Evolutionary conservation across 2,329 filamentous ascomycete species (phyloP), one percentile per base, ranked within the genome.

Genomic region (Neonectria magnoliae): DNA sequence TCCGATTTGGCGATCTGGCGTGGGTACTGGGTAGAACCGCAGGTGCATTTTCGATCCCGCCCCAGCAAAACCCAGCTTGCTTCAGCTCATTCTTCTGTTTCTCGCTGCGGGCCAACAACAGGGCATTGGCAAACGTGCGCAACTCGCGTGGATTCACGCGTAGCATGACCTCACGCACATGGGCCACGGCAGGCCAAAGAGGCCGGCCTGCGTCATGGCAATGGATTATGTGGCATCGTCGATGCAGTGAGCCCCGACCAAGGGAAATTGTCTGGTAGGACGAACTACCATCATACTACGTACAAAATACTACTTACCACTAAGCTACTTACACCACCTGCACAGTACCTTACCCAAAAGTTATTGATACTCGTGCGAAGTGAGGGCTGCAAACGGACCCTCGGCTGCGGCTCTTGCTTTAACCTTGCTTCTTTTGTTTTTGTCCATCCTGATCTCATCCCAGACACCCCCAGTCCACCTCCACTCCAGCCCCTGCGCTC

Each of bases 351-450:
- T 33, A 33, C 2, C 25, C 25, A 5, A 25, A 27, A 50, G 57
- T 54, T 50, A 51, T 56, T 66, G 60, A 57, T 50, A 36, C 22
- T 65, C 51, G 65, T 66, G 57, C 36, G 36, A 42, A 42, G n/a
- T 42, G 45, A 59, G 33, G 47, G 45, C 44, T 38, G 41, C 38
- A 56, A 56, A 52, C 68, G 66, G 50, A 41, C 48, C 60, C 50
- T 64, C 47, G 51, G 56, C 54, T 62, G 60, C 36, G 53, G 47
- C 44, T 63, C 56, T 61, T 70, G 65, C 41, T 61, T 62, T 71
- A 68, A 60, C 62, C 67, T 18, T 42, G 51, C 18, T 45, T 33
- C 38, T 18, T 18, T 42, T 42, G 38, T 42, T 42, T 42, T 8
- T 50, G 33, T 33, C 14, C 13, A 14, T 38, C 50, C 16, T 50